Percentiles rank a stretch among this genome's conserved stretches.
Evolutionary conservation across 345 rosid species (phyloP).

Genomic region (Balakata baccata): DNA sequence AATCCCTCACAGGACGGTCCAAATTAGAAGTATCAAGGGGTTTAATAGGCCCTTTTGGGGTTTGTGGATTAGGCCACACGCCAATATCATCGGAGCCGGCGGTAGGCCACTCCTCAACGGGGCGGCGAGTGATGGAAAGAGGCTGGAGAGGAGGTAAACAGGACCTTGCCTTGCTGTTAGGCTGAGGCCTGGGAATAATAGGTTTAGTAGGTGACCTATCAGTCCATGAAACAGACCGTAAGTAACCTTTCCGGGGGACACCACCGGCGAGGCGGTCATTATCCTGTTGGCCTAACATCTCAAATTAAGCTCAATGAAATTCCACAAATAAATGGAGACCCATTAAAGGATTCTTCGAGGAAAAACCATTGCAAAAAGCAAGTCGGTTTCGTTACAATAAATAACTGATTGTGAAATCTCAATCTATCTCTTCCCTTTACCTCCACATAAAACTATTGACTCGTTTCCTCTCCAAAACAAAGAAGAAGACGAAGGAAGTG

Average conservation of each 20-base stretch:
- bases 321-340: constrained; percentile 26
- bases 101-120: constrained; percentile 65
- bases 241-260: constrained; percentile 39
- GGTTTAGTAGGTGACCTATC: constrained; percentile 55
- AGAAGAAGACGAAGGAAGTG: constrained; percentile 14
- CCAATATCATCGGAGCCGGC: constrained; percentile 77
- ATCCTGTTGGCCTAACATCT: constrained; percentile 50
- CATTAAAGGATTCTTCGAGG: constrained; percentile 44
- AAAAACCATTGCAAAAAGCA: constrained; percentile 27
- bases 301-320: constrained; percentile 19
- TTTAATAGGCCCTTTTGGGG: constrained; percentile 47
- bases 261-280: constrained; percentile 28
- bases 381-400: constrained; percentile 26
- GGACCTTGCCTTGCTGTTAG: constrained; percentile 43
- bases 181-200: constrained; percentile 36
- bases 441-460: constrained; percentile 22
- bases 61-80: constrained; percentile 68
- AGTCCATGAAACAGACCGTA: constrained; percentile 65
- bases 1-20: constrained; percentile 43
- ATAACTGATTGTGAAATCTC: constrained; percentile 21
- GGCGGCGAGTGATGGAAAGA: constrained; percentile 45
- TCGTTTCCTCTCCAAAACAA: background rate
- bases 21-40: constrained; percentile 23
- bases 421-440: constrained; percentile 22
- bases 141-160: constrained; percentile 62